These are phyloP conservation scores for Metschnikowia orientalis DNA, from an alignment of 805 yeast genomes.

Conservation along the genomic window DNA sequence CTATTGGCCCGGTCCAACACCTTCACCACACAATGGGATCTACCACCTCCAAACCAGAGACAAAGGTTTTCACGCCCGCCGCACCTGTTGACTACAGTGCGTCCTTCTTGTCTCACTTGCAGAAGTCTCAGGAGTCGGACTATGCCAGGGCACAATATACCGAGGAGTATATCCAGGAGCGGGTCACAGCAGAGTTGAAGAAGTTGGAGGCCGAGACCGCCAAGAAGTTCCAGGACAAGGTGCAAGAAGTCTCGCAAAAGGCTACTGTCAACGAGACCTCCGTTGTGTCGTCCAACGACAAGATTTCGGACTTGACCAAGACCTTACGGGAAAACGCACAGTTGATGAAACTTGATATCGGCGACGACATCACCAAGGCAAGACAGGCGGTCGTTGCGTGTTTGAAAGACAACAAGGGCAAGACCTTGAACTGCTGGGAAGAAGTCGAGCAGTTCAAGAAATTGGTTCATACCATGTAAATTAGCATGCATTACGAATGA, in stretches of 20 bases:
- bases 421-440: conserved; percentile 77
- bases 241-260: conserved; percentile 39
- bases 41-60: conserved; percentile 56
- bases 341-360: conserved; percentile 28
- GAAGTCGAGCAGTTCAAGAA: conserved; percentile 67
- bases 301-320: conserved; percentile 34
- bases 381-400: conserved; percentile 55
- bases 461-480: conserved; percentile 46
- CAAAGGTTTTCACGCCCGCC: conserved; percentile 61
- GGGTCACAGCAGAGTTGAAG: conserved; percentile 55
- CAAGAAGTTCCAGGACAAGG: conserved; percentile 46
- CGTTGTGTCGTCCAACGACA: conserved; percentile 36
- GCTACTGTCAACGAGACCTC: conserved; percentile 31
- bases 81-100: conserved; percentile 68
- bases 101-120: conserved; percentile 59
- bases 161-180: conserved; percentile 60
- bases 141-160: conserved; percentile 67
- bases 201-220: conserved; percentile 51
- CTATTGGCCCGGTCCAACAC: too few relatives aligned
- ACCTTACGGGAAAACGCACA: conserved; percentile 32
- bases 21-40: too few relatives aligned
- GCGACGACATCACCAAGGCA: conserved; percentile 40
- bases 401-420: conserved; percentile 56
- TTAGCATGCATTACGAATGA: background rate
- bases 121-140: conserved; percentile 60